Percentiles rank a stretch among this genome's conserved stretches.
Conservation (phyloP, 2,329 filamentous ascomycete genomes). For the Onygena corvina region DNA sequence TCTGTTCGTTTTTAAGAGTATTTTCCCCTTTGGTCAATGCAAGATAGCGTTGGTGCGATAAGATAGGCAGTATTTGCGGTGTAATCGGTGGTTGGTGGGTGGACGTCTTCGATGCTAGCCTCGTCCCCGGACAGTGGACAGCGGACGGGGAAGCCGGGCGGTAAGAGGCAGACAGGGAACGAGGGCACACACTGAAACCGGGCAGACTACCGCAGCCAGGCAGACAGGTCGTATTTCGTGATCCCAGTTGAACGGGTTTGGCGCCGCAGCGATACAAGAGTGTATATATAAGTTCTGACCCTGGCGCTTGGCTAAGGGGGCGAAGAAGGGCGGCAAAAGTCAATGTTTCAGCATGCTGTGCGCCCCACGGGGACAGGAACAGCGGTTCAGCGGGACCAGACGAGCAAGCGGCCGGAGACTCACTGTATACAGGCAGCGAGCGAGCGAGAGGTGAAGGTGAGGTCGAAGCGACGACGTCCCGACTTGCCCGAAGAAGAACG, state of each 20-base stretch:
- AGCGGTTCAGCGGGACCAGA: not conserved
- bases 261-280: not conserved
- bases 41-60: not conserved
- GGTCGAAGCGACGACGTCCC: not conserved
- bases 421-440: not conserved
- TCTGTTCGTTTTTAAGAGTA: not conserved
- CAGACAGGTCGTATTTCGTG: not conserved
- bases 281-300: not conserved
- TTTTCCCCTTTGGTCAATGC: too few relatives aligned
- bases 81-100: not conserved
- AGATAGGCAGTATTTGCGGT: too few relatives aligned
- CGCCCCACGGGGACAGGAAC: not conserved
- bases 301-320: constrained; percentile 2
- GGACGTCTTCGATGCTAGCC: not conserved
- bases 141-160: not conserved
- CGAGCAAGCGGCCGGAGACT: not conserved
- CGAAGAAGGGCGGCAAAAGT: constrained; percentile 3
- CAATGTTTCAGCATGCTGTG: constrained; percentile 8
- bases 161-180: not conserved
- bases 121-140: not conserved
- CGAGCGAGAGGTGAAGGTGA: not conserved
- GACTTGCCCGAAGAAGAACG: not conserved
- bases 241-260: constrained; percentile 2
- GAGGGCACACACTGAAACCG: not conserved
- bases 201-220: not conserved